phyloP scores from a whole-genome alignment of 2,329 filamentous ascomycete species.

The Mollisiaceae sp. region DNA sequence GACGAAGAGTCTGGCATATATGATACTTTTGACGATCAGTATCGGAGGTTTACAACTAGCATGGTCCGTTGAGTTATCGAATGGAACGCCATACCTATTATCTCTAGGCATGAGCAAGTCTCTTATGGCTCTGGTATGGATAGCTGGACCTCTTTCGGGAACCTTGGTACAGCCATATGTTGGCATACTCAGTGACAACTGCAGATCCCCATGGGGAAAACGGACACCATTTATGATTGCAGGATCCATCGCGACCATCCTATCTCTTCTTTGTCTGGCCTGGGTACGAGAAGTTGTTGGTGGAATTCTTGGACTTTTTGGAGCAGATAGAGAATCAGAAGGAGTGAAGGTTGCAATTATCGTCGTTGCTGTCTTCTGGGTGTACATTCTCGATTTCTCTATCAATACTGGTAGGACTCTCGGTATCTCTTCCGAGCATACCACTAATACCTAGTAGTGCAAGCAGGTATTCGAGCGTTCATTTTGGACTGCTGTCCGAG shows the following conservation, averaged over 20 bases:
- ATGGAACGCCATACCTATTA: slow-evolving; percentile 84
- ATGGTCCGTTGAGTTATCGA: slow-evolving; percentile 94
- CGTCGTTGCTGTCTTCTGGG: slow-evolving; percentile 79
- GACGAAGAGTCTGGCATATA: slow-evolving; percentile 83
- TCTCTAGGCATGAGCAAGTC: slow-evolving; percentile 84
- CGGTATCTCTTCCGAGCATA: neutral
- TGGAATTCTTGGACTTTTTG: slow-evolving; percentile 71
- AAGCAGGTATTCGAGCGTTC: slow-evolving; percentile 89
- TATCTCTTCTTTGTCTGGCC: slow-evolving; percentile 71
- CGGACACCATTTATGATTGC: slow-evolving; percentile 81
- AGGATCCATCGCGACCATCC: slow-evolving; percentile 69
- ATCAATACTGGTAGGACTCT: slow-evolving; percentile 79
- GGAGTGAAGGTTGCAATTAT: slow-evolving; percentile 72
- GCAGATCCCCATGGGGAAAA: slow-evolving; percentile 75
- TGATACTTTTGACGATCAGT: slow-evolving; percentile 83
- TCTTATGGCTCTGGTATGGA: slow-evolving; percentile 83
- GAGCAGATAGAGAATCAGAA: slow-evolving; percentile 67
- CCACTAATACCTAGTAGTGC: slow-evolving; percentile 57
- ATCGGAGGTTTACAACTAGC: slow-evolving; percentile 91
- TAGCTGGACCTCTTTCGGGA: slow-evolving; percentile 79
- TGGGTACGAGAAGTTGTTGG: slow-evolving; percentile 77
- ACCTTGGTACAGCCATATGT: slow-evolving; percentile 83
- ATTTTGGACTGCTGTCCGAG: slow-evolving; percentile 92
- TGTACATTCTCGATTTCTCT: slow-evolving; percentile 91
- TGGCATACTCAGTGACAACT: slow-evolving; percentile 81